These are phyloP conservation scores for Garcia nutans DNA, from an alignment of 345 rosid species.

Conservation along the genomic window DNA sequence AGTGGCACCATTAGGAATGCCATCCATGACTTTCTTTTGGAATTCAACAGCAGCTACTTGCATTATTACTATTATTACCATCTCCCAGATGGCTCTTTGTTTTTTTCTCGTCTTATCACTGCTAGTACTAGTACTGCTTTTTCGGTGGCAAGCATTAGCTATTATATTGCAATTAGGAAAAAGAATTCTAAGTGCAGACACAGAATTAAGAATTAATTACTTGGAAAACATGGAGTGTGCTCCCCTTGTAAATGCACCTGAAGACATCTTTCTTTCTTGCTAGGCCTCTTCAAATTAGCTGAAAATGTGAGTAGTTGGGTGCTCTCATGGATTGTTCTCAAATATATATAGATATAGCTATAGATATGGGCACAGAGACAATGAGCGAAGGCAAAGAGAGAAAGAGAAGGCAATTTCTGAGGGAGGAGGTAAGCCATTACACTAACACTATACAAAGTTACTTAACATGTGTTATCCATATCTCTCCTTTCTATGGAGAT, in stretches of 20 bases:
- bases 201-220: slow-evolving; percentile 14
- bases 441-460: no score
- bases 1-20: slow-evolving; percentile 32
- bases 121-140: slow-evolving; percentile 19
- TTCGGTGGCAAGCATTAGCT: slow-evolving; percentile 22
- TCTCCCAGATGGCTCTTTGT: slow-evolving; percentile 6
- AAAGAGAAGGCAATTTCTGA: no score
- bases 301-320: background rate
- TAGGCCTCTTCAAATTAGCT: background rate
- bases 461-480: slow-evolving; percentile 1
- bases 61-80: slow-evolving; percentile 7
- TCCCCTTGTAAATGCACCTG: slow-evolving; percentile 33
- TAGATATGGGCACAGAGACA: no score
- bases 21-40: slow-evolving; percentile 46
- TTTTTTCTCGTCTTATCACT: slow-evolving; percentile 16
- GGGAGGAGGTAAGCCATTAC: no score
- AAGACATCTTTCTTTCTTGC: slow-evolving; percentile 3
- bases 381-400: no score
- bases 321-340: background rate
- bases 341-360: no score
- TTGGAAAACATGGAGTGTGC: slow-evolving; percentile 38
- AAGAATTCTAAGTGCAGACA: no score
- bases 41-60: slow-evolving; percentile 24
- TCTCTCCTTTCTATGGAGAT: slow-evolving; percentile 33
- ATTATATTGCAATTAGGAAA: no score